Evolutionary conservation across 2,329 filamentous ascomycete genomes (phyloP).

Genomic region (Arachnomyces sp.): DNA sequence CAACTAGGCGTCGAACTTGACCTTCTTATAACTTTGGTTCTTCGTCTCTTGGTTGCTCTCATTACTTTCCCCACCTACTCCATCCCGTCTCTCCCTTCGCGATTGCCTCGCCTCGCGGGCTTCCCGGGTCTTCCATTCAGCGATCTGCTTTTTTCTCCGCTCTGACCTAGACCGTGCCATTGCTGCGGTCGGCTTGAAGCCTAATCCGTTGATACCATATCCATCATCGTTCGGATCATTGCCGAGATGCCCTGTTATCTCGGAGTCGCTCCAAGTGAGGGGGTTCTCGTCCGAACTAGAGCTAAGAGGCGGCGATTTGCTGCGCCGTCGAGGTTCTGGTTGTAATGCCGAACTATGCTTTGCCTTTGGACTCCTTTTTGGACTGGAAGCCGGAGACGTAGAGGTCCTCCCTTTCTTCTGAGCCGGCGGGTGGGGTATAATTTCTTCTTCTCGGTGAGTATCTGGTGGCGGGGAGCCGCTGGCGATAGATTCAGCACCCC

Average conservation of each 20-base stretch:
- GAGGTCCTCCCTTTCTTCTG: constrained; percentile 2
- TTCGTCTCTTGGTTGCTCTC: constrained; percentile 20
- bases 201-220: constrained; percentile 57
- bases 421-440: no score
- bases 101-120: constrained; percentile 52
- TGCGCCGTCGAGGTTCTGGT: constrained; percentile 15
- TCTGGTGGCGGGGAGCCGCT: no score
- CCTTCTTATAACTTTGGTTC: constrained; percentile 29
- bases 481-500: no score
- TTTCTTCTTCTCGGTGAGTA: no score
- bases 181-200: constrained; percentile 54
- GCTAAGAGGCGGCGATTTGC: constrained; percentile 28
- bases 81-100: constrained; percentile 45
- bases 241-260: constrained; percentile 55
- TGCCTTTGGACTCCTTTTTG: constrained; percentile 16
- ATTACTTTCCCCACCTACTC: constrained; percentile 18
- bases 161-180: constrained; percentile 51
- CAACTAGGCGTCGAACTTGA: constrained; percentile 29
- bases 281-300: constrained; percentile 22
- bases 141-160: constrained; percentile 51
- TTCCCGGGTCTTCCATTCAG: constrained; percentile 53
- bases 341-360: constrained; percentile 20
- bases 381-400: constrained; percentile 7
- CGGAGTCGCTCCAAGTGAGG: constrained; percentile 50
- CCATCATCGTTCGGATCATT: constrained; percentile 54